These are phyloP conservation scores for Marasmius fiardii DNA, from an alignment of 1,284 basidiomycete species.

Conservation along the genomic window DNA sequence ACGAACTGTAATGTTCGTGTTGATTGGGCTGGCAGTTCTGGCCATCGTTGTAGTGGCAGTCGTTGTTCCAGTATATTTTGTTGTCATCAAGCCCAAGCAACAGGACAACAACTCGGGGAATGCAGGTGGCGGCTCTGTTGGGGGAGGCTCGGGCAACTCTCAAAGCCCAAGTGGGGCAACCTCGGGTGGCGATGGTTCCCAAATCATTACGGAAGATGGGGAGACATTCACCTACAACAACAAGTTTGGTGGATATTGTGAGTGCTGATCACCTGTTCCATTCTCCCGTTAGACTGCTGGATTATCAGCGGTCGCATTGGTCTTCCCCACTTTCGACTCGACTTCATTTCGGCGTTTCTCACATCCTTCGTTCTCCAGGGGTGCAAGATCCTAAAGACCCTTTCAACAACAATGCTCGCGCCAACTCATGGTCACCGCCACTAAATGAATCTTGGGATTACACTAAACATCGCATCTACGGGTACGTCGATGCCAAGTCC, in stretches of 20 bases:
- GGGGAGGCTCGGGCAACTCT: neutral
- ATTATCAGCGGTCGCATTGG: too few relatives aligned
- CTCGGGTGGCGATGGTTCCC: conserved; percentile 64
- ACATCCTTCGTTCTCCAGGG: conserved; percentile 29
- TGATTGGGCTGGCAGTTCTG: conserved; percentile 30
- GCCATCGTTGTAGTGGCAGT: conserved; percentile 43
- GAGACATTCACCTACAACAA: conserved; percentile 68
- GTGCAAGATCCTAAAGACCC: conserved; percentile 65
- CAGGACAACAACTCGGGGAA: conserved; percentile 17
- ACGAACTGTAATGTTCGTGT: conserved; percentile 14
- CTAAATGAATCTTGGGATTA: conserved; percentile 74
- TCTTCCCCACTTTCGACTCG: neutral
- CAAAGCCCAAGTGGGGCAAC: conserved; percentile 2
- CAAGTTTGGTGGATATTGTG: conserved; percentile 69
- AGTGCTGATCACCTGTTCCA: conserved; percentile 27
- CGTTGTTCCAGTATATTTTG: conserved; percentile 52
- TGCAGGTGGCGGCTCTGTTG: conserved; percentile 12
- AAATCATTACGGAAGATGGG: conserved; percentile 59
- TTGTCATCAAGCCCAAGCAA: conserved; percentile 45
- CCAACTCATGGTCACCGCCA: conserved; percentile 72
- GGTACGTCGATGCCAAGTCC: conserved; percentile 33
- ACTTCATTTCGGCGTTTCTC: conserved; percentile 7
- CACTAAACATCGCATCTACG: conserved; percentile 59
- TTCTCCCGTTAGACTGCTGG: too few relatives aligned
- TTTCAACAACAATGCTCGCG: conserved; percentile 67